Percentiles rank a stretch among this genome's conserved stretches.
Conservation (phyloP, 2,329 filamentous ascomycete species). For the Aspergillus luchuensis region DNA sequence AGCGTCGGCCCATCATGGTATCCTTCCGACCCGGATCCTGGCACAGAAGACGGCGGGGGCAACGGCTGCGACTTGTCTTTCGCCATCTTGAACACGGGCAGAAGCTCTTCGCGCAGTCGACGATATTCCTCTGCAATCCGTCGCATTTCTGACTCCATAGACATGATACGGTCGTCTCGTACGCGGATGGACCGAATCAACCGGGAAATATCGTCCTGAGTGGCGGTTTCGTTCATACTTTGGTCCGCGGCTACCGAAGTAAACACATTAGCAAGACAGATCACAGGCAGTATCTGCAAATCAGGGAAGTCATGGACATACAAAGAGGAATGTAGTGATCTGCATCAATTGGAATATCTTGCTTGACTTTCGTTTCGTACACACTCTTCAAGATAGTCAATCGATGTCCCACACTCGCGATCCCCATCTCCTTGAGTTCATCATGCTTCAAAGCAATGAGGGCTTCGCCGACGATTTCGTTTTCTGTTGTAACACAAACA, state of each 20-base stretch:
- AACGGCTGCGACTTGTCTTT: constrained; percentile 92
- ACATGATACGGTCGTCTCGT: constrained; percentile 84
- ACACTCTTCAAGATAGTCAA: constrained; percentile 94
- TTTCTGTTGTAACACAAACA: constrained; percentile 61
- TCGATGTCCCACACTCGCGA: constrained; percentile 88
- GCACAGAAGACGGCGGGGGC: constrained; percentile 55
- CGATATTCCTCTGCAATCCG: constrained; percentile 86
- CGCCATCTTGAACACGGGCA: constrained; percentile 84
- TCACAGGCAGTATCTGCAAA: constrained; percentile 8
- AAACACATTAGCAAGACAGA: constrained; percentile 20
- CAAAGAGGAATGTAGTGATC: constrained; percentile 93
- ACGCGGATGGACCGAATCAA: constrained; percentile 86
- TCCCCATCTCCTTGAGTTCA: constrained; percentile 92
- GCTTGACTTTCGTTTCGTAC: constrained; percentile 93
- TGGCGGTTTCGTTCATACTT: constrained; percentile 82
- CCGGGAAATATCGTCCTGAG: constrained; percentile 88
- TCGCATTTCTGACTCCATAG: constrained; percentile 79
- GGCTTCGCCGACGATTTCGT: constrained; percentile 90
- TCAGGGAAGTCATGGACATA: constrained; percentile 52
- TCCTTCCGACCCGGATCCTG: constrained; percentile 24
- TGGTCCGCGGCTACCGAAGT: constrained; percentile 74
- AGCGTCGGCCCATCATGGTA: constrained; percentile 45
- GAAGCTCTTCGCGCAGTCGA: constrained; percentile 83
- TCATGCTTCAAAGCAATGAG: constrained; percentile 86
- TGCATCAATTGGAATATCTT: constrained; percentile 85